Conservation (phyloP, 2,329 filamentous ascomycete species). For the Trichophyton benhamiae region DNA sequence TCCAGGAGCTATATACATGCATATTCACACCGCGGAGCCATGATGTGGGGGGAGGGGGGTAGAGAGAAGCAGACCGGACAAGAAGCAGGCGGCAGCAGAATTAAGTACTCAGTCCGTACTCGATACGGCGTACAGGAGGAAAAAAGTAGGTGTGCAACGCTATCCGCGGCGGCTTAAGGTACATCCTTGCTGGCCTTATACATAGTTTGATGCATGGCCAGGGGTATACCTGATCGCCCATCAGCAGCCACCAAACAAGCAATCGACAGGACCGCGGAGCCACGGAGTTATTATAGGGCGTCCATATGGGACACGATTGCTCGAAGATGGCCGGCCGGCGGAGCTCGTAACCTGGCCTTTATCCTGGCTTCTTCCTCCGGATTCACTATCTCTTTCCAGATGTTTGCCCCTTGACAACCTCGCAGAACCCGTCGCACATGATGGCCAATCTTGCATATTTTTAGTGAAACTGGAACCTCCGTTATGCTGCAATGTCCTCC, state of each 20-base stretch:
- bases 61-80: neutral
- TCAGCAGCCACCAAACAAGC: conserved; percentile 3
- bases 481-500: neutral
- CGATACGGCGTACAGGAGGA: neutral
- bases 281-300: conserved; percentile 2
- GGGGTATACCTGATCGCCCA: neutral
- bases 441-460: conserved; percentile 1
- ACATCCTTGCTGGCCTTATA: conserved; percentile 2
- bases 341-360: neutral
- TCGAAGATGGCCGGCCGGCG: neutral
- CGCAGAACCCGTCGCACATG: conserved; percentile 4
- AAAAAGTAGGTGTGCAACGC: neutral
- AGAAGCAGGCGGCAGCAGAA: neutral
- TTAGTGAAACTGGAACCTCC: neutral
- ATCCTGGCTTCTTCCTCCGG: neutral
- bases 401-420: neutral
- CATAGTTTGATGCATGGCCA: neutral
- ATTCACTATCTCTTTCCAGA: neutral
- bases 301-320: neutral
- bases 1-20: neutral
- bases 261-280: neutral
- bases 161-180: conserved; percentile 2
- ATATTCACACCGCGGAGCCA: too few species aligned
- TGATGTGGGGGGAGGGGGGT: too few species aligned
- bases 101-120: neutral